phyloP scores from a whole-genome alignment of 768 basidiomycete species.

The Terana coerulea region DNA sequence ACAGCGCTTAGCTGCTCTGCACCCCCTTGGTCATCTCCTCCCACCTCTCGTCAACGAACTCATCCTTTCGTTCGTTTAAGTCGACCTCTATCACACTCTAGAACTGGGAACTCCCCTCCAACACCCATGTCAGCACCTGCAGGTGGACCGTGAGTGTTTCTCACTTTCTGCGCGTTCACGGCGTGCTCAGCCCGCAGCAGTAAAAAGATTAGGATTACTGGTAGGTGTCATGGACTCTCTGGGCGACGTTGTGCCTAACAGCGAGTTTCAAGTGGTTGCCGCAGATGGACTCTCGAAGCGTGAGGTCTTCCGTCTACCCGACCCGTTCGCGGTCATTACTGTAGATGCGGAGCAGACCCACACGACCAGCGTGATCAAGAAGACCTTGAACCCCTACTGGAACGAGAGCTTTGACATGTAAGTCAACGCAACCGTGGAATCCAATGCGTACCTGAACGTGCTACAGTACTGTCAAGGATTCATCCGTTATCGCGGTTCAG shows the following conservation, averaged over 20 bases:
- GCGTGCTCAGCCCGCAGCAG: constrained; percentile 31
- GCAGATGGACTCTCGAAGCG: constrained; percentile 92
- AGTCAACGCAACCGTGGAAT: constrained; percentile 28
- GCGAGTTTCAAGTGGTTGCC: constrained; percentile 79
- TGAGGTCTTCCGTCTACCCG: constrained; percentile 93
- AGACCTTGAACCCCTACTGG: constrained; percentile 94
- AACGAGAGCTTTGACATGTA: constrained; percentile 98
- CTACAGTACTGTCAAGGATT: constrained; percentile 87
- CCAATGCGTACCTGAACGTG: constrained; percentile 9
- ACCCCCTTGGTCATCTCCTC: constrained; percentile 10
- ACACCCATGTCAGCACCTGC: constrained; percentile 25
- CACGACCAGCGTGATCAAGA: constrained; percentile 96
- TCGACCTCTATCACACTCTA: not conserved
- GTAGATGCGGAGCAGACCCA: constrained; percentile 98
- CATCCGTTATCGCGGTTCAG: constrained; percentile 96
- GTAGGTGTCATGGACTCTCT: constrained; percentile 33
- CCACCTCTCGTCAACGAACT: not conserved
- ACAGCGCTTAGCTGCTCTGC: not conserved
- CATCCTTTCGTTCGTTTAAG: not conserved
- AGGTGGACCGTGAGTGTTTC: constrained; percentile 24
- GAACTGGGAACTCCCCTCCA: not conserved
- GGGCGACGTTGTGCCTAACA: not conserved
- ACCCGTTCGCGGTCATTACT: constrained; percentile 97
- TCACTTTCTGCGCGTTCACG: not conserved
- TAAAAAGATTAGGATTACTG: constrained; percentile 79